Conservation (phyloP, 192 early-diverging fungal genomes). For the Backusella liffmaniae region DNA sequence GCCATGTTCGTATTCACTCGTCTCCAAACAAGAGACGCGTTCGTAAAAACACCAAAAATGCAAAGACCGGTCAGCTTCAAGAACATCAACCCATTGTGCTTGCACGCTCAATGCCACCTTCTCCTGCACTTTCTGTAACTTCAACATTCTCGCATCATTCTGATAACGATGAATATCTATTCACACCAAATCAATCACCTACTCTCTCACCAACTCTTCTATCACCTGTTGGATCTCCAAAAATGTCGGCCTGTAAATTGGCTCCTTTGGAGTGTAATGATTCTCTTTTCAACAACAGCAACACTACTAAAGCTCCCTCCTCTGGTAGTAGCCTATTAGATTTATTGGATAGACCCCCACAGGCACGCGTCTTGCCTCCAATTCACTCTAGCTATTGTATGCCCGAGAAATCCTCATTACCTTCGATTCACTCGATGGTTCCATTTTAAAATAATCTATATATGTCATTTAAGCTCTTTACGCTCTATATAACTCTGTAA, state of each 20-base stretch:
- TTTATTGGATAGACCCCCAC: constrained; percentile 15
- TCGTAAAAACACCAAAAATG: constrained; percentile 19
- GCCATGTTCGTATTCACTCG: constrained; percentile 54
- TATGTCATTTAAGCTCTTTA: background rate
- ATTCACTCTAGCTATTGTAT: background rate
- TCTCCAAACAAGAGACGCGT: constrained; percentile 39
- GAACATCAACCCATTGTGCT: background rate
- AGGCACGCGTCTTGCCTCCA: constrained; percentile 14
- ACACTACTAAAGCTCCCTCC: background rate
- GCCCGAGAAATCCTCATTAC: constrained; percentile 1
- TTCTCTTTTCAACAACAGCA: background rate
- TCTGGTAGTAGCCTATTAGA: constrained; percentile 3
- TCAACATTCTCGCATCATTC: constrained; percentile 16
- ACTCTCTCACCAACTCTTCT: constrained; percentile 13
- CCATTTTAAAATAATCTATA: constrained; percentile 6
- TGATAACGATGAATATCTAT: constrained; percentile 19
- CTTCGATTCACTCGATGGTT: constrained; percentile 23
- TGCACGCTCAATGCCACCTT: constrained; percentile 14
- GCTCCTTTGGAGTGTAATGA: constrained; percentile 24
- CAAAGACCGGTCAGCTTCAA: background rate
- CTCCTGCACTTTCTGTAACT: constrained; percentile 14
- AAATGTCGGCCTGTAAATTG: constrained; percentile 15
- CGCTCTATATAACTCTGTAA: background rate
- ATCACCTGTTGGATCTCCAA: constrained; percentile 24
- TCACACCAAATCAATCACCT: constrained; percentile 18